phyloP scores from a whole-genome alignment of 1,139 yeast species.

The Zhuliangozyma parablackwelliae region DNA sequence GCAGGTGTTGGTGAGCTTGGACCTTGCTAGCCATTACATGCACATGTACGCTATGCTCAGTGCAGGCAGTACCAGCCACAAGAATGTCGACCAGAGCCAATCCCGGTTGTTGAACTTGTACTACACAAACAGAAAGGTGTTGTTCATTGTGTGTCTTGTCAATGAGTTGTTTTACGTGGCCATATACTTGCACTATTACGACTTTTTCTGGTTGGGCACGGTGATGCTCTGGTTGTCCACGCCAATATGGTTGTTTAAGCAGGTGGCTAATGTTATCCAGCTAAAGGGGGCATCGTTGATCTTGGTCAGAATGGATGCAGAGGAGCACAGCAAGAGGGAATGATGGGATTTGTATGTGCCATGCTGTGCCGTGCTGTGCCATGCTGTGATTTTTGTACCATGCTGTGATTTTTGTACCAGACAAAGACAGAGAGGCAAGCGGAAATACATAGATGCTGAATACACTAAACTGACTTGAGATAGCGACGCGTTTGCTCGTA shows the following conservation, averaged over 20 bases:
- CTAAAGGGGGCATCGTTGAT: conserved; percentile 78
- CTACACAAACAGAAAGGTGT: conserved; percentile 78
- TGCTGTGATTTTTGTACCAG: too few species aligned
- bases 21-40: conserved; percentile 93
- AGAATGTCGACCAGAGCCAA: conserved; percentile 70
- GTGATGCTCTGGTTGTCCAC: conserved; percentile 59
- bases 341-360: too few species aligned
- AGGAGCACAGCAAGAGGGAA: conserved; percentile 25
- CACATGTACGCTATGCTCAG: conserved; percentile 95
- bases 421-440: too few species aligned
- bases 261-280: conserved; percentile 85
- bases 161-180: conserved; percentile 93
- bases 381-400: too few species aligned
- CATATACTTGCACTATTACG: conserved; percentile 68
- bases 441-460: too few species aligned
- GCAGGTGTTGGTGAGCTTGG: conserved; percentile 83
- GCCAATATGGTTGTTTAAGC: conserved; percentile 91
- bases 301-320: conserved; percentile 79
- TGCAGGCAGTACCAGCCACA: conserved; percentile 78
- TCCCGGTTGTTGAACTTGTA: conserved; percentile 74
- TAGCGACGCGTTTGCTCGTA: too few species aligned
- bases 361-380: too few species aligned
- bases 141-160: conserved; percentile 85
- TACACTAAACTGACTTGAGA: too few species aligned
- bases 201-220: conserved; percentile 65